Base-by-base conservation (phyloP, 2,329 filamentous ascomycete species). In the Epichloe hybrida region DNA sequence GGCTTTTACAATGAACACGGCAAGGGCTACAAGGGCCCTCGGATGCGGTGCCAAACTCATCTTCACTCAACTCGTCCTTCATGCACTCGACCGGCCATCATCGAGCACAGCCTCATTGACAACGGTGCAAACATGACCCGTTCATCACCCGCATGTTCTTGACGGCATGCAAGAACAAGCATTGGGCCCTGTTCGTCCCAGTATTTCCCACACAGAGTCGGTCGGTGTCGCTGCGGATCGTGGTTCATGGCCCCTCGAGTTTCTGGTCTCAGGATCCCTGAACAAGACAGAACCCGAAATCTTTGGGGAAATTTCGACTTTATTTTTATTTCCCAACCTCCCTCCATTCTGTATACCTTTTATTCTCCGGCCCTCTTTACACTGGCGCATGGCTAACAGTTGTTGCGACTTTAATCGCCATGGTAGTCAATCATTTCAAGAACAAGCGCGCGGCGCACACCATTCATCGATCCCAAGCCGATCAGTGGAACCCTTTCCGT, bases 401-500 rank as follows among this genome's bases (percentile, higher is more conserved):
- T 23, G 42, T 34, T 46, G 43, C 50, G 47, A 51, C 49, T 43
- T n/a, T 40, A 31, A 41, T 58, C 43, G 46, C 51, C 47, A 53
- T 59, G 53, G 44, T 62, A 75, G 73, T 73, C 66, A 75, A 76
- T 56, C 62, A 66, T 41, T 71, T 66, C 57, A 64, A 62, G 49
- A 67, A 71, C 54, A 75, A 70, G 64, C 66, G 68, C 53, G 61
- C 65, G 52, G 73, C 73, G 52, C 69, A 71, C 53, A 63, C 55
- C 21, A 58, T 72, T 42, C 69, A 71, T 48, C 68, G 72, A 51
- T 61, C 66, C 37, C 63, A 64, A 50, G 55, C 60, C 47, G 65
- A 68, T 50, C 64, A 69, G 21, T 72, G 67, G 65, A 74, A 73
- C 34, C 69, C 68, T 7, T 75, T 75, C 49, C 66, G 69, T 8